These are phyloP conservation scores for Globisporangium camurandrum DNA, from an alignment of 352 stramenopile species.

Conservation along the genomic window DNA sequence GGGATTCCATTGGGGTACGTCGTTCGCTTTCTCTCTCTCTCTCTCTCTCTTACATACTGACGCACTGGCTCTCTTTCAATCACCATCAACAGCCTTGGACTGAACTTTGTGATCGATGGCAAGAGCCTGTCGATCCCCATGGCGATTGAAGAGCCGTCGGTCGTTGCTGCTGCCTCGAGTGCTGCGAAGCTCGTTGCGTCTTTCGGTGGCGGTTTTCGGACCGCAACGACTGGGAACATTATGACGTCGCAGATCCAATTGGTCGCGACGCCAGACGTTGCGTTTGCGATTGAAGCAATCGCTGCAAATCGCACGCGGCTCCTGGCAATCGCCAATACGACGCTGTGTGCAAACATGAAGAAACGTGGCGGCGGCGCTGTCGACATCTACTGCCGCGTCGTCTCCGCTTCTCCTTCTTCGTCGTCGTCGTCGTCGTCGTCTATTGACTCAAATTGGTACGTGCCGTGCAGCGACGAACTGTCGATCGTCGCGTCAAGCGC, in stretches of 20 bases:
- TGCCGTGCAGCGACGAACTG: conserved; percentile 43
- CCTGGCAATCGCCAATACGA: conserved; percentile 66
- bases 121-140: conserved; percentile 73
- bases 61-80: no score
- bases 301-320: conserved; percentile 42
- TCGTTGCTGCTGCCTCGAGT: conserved; percentile 78
- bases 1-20: conserved; percentile 73
- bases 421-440: conserved; percentile 5
- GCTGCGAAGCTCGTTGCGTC: conserved; percentile 75
- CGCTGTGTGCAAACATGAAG: conserved; percentile 81
- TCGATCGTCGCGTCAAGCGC: conserved; percentile 27
- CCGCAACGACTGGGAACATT: conserved; percentile 68
- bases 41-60: no score
- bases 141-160: conserved; percentile 80
- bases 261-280: conserved; percentile 60
- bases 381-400: conserved; percentile 76
- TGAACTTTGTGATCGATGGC: conserved; percentile 86
- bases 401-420: conserved; percentile 36
- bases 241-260: conserved; percentile 87
- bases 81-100: conserved; percentile 30
- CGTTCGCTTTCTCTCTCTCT: no score
- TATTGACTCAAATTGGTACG: conserved; percentile 59
- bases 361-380: conserved; percentile 72
- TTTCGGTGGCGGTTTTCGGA: conserved; percentile 65
- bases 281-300: conserved; percentile 43